These are phyloP conservation scores for Leccinum longicurvipes DNA, from an alignment of 768 basidiomycete species.

Conservation along the genomic window DNA sequence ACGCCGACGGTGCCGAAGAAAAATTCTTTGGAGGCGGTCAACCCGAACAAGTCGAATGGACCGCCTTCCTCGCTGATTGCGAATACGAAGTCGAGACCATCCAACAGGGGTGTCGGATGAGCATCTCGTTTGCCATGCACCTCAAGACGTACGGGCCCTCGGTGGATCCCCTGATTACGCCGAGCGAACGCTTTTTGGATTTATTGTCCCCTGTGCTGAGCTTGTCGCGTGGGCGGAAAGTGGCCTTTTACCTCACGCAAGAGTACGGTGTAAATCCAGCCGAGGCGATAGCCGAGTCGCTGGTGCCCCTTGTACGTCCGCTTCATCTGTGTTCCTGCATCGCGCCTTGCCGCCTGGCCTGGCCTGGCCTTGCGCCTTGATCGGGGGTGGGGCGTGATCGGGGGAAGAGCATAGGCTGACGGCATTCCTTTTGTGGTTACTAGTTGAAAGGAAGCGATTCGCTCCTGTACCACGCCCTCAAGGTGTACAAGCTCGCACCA, in stretches of 20 bases:
- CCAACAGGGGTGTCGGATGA: slow-evolving; percentile 65
- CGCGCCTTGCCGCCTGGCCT: slow-evolving; percentile 1
- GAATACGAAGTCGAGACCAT: slow-evolving; percentile 72
- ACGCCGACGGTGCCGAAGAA: slow-evolving; percentile 55
- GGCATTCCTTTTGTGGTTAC: neutral
- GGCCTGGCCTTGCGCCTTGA: slow-evolving; percentile 3
- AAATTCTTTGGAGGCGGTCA: slow-evolving; percentile 61
- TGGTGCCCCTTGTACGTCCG: slow-evolving; percentile 64
- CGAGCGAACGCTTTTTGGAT: slow-evolving; percentile 73
- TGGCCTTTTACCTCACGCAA: slow-evolving; percentile 69
- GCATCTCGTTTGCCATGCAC: slow-evolving; percentile 69
- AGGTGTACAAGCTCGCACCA: slow-evolving; percentile 68
- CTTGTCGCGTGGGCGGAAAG: slow-evolving; percentile 62
- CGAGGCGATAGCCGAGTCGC: slow-evolving; percentile 61
- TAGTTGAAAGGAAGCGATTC: slow-evolving; percentile 79
- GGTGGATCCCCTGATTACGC: slow-evolving; percentile 64
- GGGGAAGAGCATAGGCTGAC: slow-evolving; percentile 14
- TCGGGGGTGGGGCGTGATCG: slow-evolving; percentile 7
- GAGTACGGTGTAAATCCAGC: slow-evolving; percentile 72
- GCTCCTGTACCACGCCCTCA: slow-evolving; percentile 71
- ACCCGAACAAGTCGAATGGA: slow-evolving; percentile 71
- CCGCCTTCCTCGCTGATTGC: slow-evolving; percentile 70
- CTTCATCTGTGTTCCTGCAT: slow-evolving; percentile 8
- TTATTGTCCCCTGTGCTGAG: slow-evolving; percentile 69
- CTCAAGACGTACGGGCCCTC: slow-evolving; percentile 64